phyloP scores from a whole-genome alignment of 371 early-diverging fungal genomes.

The Lichtheimia hyalospora region DNA sequence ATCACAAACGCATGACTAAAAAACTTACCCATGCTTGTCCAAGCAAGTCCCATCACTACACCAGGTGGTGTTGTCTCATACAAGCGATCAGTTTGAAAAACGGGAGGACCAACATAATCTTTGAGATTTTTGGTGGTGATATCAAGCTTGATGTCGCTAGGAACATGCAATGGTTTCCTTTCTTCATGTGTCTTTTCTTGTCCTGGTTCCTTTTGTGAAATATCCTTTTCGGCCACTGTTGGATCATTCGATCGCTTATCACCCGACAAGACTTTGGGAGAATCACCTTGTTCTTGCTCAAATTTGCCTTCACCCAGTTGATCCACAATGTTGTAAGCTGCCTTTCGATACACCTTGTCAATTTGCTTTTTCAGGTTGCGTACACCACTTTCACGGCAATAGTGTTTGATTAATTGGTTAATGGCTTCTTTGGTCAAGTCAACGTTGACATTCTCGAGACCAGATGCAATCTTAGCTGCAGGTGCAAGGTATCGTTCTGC shows the following conservation, averaged over 20 bases:
- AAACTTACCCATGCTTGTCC: slow-evolving; percentile 85
- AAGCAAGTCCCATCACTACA: slow-evolving; percentile 94
- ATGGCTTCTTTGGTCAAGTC: slow-evolving; percentile 75
- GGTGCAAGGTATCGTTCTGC: slow-evolving; percentile 89
- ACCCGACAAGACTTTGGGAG: slow-evolving; percentile 7
- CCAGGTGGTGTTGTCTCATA: slow-evolving; percentile 91
- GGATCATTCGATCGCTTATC: slow-evolving; percentile 15
- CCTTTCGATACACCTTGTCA: slow-evolving; percentile 96
- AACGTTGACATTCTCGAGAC: slow-evolving; percentile 76
- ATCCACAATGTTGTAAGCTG: slow-evolving; percentile 86
- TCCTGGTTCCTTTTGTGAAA: slow-evolving; percentile 10
- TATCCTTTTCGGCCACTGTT: slow-evolving; percentile 5
- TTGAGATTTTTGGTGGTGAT: slow-evolving; percentile 73
- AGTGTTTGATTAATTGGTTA: slow-evolving; percentile 80
- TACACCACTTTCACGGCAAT: slow-evolving; percentile 97
- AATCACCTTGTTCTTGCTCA: slow-evolving; percentile 13
- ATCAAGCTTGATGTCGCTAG: slow-evolving; percentile 56
- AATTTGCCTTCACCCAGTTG: slow-evolving; percentile 31
- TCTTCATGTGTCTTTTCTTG: slow-evolving; percentile 32
- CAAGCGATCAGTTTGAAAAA: slow-evolving; percentile 86
- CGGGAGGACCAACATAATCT: slow-evolving; percentile 91
- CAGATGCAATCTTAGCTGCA: slow-evolving; percentile 75
- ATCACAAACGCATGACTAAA: slow-evolving; percentile 38
- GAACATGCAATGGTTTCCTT: slow-evolving; percentile 52
- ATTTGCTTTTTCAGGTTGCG: slow-evolving; percentile 96